Evolutionary conservation across 192 early-diverging fungal species (phyloP).

Genomic region (Linnemannia elongata): DNA sequence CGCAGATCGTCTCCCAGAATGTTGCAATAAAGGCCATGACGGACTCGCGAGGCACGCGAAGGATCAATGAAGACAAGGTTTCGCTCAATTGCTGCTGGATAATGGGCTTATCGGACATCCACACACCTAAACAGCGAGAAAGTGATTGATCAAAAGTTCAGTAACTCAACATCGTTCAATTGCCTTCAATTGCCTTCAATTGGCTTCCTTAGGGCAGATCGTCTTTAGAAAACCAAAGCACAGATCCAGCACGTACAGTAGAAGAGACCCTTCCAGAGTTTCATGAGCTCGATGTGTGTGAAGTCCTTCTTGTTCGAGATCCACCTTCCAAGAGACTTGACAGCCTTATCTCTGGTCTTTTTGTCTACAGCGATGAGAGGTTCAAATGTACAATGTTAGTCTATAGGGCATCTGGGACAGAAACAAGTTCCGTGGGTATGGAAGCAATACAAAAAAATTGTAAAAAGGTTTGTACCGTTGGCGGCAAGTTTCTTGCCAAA

Average conservation of each 20-base stretch:
- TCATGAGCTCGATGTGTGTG: conserved; percentile 74
- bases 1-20: conserved; percentile 77
- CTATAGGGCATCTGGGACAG: not conserved
- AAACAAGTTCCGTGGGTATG: not conserved
- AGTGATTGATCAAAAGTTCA: not conserved
- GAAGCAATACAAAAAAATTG: not conserved
- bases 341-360: conserved; percentile 79
- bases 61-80: conserved; percentile 73
- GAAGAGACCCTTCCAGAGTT: conserved; percentile 94
- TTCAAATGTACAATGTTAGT: not conserved
- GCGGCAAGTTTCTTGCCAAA: conserved; percentile 80
- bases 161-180: not conserved
- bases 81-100: conserved; percentile 92
- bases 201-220: not conserved
- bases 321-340: conserved; percentile 70
- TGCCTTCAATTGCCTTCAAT: not conserved
- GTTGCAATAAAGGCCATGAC: conserved; percentile 70
- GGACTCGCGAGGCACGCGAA: conserved; percentile 61
- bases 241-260: conserved; percentile 74
- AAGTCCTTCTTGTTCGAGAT: conserved; percentile 67
- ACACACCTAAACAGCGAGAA: conserved; percentile 76
- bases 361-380: conserved; percentile 69
- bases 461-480: conserved; percentile 66
- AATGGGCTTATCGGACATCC: conserved; percentile 96
- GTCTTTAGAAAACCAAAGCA: not conserved